A percentile compares a stretch with the other conserved stretches of the same genome.
phyloP scores from a whole-genome alignment of 1,284 basidiomycete species.

The Trichosporon coremiiforme region DNA sequence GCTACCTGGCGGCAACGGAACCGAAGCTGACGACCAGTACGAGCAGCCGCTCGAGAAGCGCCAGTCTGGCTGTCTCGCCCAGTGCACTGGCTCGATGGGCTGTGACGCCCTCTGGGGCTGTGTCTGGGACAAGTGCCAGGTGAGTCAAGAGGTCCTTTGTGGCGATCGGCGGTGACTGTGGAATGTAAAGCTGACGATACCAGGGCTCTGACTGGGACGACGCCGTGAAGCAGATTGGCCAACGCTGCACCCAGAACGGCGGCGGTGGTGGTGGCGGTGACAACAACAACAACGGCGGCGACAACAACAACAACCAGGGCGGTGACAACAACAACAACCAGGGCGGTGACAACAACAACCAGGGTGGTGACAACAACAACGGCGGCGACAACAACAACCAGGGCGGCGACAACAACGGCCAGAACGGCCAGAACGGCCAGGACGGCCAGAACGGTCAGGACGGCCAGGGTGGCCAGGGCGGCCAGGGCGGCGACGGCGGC shows the following conservation, averaged over 20 bases:
- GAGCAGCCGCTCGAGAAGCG: constrained; percentile 16
- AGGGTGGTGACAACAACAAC: too few species aligned
- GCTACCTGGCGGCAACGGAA: too few species aligned
- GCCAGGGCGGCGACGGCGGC: not conserved
- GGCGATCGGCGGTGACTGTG: not conserved
- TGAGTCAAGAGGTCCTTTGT: constrained; percentile 19
- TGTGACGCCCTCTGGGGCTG: constrained; percentile 24
- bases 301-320: too few species aligned
- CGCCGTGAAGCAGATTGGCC: constrained; percentile 16
- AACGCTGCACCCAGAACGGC: constrained; percentile 1
- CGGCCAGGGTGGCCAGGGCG: not conserved
- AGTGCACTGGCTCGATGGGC: constrained; percentile 18
- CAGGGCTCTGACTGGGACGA: constrained; percentile 26
- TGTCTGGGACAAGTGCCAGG: constrained; percentile 31
- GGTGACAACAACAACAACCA: not conserved
- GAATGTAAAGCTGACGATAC: not conserved
- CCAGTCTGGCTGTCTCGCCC: constrained; percentile 16
- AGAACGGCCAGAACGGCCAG: not conserved
- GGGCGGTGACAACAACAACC: not conserved
- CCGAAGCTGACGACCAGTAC: not conserved
- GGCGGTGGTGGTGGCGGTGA: not conserved
- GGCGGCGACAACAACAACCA: constrained; percentile 13
- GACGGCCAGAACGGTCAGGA: constrained; percentile 7
- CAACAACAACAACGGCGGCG: too few species aligned
- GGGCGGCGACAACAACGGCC: not conserved